Base-by-base conservation (phyloP, 148 eudicot genomes). In the Rhododendron mucronatum region DNA sequence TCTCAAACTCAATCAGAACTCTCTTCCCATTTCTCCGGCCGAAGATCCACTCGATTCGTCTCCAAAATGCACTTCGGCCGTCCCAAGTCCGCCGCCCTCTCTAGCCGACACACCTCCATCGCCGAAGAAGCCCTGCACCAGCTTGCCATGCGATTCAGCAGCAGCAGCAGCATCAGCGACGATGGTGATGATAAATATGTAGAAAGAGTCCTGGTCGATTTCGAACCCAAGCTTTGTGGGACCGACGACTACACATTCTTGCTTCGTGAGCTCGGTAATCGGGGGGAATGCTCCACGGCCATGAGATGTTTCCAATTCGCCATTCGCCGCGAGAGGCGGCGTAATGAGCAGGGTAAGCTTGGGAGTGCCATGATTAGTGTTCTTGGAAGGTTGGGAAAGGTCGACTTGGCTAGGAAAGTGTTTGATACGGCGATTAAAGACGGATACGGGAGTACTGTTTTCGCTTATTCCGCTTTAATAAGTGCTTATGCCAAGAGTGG, bases 391-490 rank as follows among this genome's bases (percentile, higher is more conserved):
- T 89, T 93, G 39, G 98, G 98, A 7, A 93, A 95, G 80, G 95
- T 93, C 71, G 94, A 92, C 28, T 92, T 92, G 78, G 98, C 98
- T 13, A 88, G 88, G 86, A 69, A 86, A 77, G 93, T 95, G 20
- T 95, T 97, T 80, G 92, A 97, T 63, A 88, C 88, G 21, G 98
- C 98, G 18, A 88, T 97, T 39, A 78, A 37, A 80, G 86, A 85
- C 30, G 98, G 99, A 15, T 97, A 92, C 90, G 99, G 99, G 6
- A 95, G 91, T 61, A 97, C 98, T 55, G 99, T 97, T 88, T 97
- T 91, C 87, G 94, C 98, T n/a, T 95, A 92, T 85, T 94, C 99
- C 61, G 96, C 99, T 80, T 84, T 97, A 81, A 95, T 97, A 82
- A 93, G 98, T 88, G 98, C 98, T 67, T 95, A 94, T 85, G 98